These are phyloP conservation scores for Penicillium sp. DNA, from an alignment of 2,329 filamentous ascomycete species.

Conservation along the genomic window DNA sequence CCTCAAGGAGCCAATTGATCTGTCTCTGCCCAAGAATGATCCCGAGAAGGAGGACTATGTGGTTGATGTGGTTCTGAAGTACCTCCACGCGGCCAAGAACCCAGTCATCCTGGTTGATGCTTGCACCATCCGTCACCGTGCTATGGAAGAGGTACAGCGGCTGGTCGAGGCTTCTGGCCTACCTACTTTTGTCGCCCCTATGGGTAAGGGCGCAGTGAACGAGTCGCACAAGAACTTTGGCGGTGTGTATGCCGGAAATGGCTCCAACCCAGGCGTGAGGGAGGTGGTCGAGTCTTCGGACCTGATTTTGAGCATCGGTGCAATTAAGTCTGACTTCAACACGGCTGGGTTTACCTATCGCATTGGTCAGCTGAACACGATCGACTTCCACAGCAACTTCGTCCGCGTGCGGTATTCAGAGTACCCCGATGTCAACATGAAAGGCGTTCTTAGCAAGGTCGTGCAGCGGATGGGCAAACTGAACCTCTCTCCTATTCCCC, in stretches of 20 bases:
- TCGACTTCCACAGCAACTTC: slow-evolving; percentile 78
- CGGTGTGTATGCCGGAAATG: slow-evolving; percentile 82
- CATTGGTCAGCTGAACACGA: slow-evolving; percentile 74
- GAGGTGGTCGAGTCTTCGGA: slow-evolving; percentile 45
- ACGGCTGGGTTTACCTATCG: slow-evolving; percentile 78
- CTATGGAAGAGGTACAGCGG: slow-evolving; percentile 69
- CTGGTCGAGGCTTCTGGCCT: slow-evolving; percentile 72
- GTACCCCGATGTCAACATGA: slow-evolving; percentile 78
- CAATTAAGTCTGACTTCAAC: slow-evolving; percentile 50
- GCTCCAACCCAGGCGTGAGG: slow-evolving; percentile 59
- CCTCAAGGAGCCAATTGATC: slow-evolving; percentile 69
- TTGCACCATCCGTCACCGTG: slow-evolving; percentile 75
- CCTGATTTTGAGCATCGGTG: slow-evolving; percentile 46
- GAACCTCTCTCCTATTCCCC: slow-evolving; percentile 54
- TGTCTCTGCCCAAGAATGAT: slow-evolving; percentile 66
- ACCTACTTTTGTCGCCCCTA: slow-evolving; percentile 84
- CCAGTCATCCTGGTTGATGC: slow-evolving; percentile 82
- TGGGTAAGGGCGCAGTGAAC: slow-evolving; percentile 83
- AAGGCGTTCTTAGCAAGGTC: slow-evolving; percentile 74
- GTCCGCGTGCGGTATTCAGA: slow-evolving; percentile 76
- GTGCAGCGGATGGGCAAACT: slow-evolving; percentile 60
- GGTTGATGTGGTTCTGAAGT: slow-evolving; percentile 75
- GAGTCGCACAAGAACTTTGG: slow-evolving; percentile 75
- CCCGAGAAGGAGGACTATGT: slow-evolving; percentile 75
- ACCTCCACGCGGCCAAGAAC: slow-evolving; percentile 69